These are phyloP conservation scores for Vaccinium vitisidaea DNA, from an alignment of 148 eudicot species.

Conservation along the genomic window DNA sequence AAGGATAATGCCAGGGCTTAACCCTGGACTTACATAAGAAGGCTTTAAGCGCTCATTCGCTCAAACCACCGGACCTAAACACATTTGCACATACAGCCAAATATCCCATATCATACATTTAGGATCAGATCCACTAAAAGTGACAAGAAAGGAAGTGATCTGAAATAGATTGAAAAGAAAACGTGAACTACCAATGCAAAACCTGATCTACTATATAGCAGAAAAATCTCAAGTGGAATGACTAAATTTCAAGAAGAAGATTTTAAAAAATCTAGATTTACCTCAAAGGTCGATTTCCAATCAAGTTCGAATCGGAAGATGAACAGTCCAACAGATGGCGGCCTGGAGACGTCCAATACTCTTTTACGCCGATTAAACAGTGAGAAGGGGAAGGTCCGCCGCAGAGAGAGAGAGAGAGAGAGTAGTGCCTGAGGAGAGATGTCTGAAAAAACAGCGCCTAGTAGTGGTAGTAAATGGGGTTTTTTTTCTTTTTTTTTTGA, in stretches of 20 bases:
- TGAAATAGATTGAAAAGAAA: slow-evolving; percentile 3
- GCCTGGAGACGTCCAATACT: background rate
- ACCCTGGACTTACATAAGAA: background rate
- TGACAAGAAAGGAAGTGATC: background rate
- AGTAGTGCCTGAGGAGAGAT: background rate
- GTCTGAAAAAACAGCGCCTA: background rate
- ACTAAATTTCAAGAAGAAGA: background rate
- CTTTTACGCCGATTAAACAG: background rate
- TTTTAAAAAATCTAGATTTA: background rate
- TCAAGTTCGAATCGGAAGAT: slow-evolving; percentile 1
- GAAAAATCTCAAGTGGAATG: background rate
- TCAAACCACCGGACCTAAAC: background rate
- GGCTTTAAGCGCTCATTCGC: background rate
- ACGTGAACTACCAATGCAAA: background rate
- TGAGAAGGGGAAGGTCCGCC: background rate
- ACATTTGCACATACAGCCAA: background rate
- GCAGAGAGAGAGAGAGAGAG: background rate
- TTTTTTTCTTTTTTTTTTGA: background rate
- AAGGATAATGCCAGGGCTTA: background rate
- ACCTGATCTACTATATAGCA: background rate
- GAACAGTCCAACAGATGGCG: background rate
- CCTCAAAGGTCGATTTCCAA: slow-evolving; percentile 6
- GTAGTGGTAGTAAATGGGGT: background rate
- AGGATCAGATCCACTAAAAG: slow-evolving; percentile 4
- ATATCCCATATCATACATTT: background rate